Conservation (phyloP, 2,329 filamentous ascomycete genomes). For the Neonectria coccinea region DNA sequence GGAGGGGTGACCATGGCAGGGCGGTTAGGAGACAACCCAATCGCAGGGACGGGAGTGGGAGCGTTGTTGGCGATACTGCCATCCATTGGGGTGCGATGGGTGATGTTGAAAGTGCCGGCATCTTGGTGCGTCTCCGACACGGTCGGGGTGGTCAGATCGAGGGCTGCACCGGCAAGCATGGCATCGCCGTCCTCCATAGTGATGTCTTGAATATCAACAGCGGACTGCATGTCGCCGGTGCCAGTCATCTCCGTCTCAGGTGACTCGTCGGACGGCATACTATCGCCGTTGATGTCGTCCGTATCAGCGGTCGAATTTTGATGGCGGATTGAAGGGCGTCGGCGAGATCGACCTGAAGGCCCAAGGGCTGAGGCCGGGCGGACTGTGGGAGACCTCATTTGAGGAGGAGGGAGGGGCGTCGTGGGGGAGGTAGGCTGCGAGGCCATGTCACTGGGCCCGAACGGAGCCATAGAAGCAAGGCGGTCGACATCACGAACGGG, state of each 20-base stretch:
- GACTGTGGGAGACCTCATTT: constrained; percentile 66
- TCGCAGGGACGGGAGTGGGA: constrained; percentile 72
- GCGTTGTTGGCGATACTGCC: constrained; percentile 84
- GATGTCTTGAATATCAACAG: constrained; percentile 87
- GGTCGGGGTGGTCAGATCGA: constrained; percentile 81
- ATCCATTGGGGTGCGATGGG: constrained; percentile 84
- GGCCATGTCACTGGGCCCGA: constrained; percentile 74
- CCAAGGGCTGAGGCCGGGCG: constrained; percentile 65
- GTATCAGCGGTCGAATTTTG: constrained; percentile 90
- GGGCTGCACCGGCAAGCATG: constrained; percentile 79
- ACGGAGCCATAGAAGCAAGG: constrained; percentile 82
- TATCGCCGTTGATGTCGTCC: constrained; percentile 88
- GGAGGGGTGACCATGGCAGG: constrained; percentile 77
- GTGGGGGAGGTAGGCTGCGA: constrained; percentile 96
- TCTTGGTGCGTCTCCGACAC: constrained; percentile 85
- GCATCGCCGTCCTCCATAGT: constrained; percentile 82
- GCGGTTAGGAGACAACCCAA: constrained; percentile 80
- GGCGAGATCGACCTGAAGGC: constrained; percentile 67
- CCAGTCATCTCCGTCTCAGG: constrained; percentile 83
- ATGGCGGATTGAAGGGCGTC: constrained; percentile 88
- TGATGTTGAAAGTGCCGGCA: constrained; percentile 92
- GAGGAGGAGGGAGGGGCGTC: constrained; percentile 79
- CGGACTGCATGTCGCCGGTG: constrained; percentile 81
- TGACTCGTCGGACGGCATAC: constrained; percentile 81
- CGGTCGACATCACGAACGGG: constrained; percentile 86